Evolutionary conservation across 805 yeast genomes (phyloP).

Genomic region (Barnettozyma vustinii): DNA sequence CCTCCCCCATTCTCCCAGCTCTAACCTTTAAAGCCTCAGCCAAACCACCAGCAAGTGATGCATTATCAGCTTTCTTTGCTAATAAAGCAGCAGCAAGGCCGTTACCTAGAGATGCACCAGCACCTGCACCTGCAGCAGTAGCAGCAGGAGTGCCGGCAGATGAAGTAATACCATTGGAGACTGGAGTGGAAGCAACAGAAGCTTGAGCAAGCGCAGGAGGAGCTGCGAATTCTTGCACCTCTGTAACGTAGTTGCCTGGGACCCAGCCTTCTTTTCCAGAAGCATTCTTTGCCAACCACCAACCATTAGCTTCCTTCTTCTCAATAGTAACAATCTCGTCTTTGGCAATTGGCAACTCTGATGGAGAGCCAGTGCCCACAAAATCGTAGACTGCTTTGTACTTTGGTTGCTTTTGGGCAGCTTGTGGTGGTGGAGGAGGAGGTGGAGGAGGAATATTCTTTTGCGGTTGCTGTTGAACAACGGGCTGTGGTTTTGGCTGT

Average conservation of each 20-base stretch:
- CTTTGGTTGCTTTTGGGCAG: conserved; percentile 65
- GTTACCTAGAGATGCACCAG: conserved; percentile 30
- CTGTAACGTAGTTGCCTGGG: conserved; percentile 84
- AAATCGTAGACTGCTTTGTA: conserved; percentile 85
- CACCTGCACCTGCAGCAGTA: conserved; percentile 14
- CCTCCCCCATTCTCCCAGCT: conserved; percentile 54
- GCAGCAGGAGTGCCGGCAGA: conserved; percentile 11
- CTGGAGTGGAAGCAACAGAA: conserved; percentile 36
- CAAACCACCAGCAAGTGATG: conserved; percentile 70
- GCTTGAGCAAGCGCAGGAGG: conserved; percentile 37
- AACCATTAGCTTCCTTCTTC: conserved; percentile 76
- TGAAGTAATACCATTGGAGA: conserved; percentile 21
- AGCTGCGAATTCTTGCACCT: conserved; percentile 31
- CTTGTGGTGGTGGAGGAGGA: conserved; percentile 64
- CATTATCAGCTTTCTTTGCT: conserved; percentile 58
- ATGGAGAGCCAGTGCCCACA: conserved; percentile 78
- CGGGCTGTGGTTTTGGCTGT: conserved; percentile 51
- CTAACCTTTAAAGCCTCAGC: conserved; percentile 84
- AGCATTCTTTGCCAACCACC: conserved; percentile 81
- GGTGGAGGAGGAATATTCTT: conserved; percentile 49
- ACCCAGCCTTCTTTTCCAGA: conserved; percentile 82
- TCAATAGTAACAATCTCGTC: conserved; percentile 72
- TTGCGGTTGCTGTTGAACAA: conserved; percentile 25
- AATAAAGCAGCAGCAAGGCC: conserved; percentile 67
- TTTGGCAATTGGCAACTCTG: conserved; percentile 71